Percentiles rank a stretch among this genome's conserved stretches.
These are phyloP conservation scores for Russula olivacea DNA, from an alignment of 768 basidiomycete species.

Conservation along the genomic window DNA sequence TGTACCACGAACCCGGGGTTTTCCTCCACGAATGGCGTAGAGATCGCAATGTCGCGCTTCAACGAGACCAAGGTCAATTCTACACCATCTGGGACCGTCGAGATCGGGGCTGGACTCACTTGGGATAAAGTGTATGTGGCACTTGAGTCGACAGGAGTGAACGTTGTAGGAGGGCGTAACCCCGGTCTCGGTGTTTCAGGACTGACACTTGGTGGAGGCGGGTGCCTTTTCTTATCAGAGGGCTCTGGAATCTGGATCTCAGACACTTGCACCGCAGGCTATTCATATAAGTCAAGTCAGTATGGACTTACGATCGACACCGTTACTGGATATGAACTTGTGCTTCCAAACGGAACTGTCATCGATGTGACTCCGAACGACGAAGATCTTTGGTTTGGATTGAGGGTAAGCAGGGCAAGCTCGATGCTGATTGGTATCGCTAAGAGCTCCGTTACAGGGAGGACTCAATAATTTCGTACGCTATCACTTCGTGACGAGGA, in stretches of 20 bases:
- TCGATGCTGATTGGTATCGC: background rate
- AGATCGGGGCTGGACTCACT: conserved; percentile 27
- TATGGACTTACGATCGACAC: conserved; percentile 35
- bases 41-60: conserved; percentile 28
- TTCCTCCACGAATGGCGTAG: conserved; percentile 28
- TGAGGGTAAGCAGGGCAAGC: conserved; percentile 11
- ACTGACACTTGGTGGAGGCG: conserved; percentile 28
- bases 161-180: conserved; percentile 25
- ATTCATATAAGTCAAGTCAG: conserved; percentile 31
- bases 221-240: background rate
- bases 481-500: no score
- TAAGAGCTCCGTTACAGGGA: background rate
- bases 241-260: background rate
- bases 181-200: conserved; percentile 27
- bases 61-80: conserved; percentile 2
- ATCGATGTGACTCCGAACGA: conserved; percentile 6
- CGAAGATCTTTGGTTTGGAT: conserved; percentile 16
- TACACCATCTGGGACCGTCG: conserved; percentile 8
- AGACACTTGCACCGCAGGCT: conserved; percentile 25
- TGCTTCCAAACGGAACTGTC: conserved; percentile 30
- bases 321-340: conserved; percentile 29
- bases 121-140: conserved; percentile 27
- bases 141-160: conserved; percentile 21
- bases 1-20: conserved; percentile 26
- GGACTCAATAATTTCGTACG: conserved; percentile 19